Evolutionary conservation across 2,329 filamentous ascomycete species (phyloP).

Genomic region (Colletotrichum brevisporum): DNA sequence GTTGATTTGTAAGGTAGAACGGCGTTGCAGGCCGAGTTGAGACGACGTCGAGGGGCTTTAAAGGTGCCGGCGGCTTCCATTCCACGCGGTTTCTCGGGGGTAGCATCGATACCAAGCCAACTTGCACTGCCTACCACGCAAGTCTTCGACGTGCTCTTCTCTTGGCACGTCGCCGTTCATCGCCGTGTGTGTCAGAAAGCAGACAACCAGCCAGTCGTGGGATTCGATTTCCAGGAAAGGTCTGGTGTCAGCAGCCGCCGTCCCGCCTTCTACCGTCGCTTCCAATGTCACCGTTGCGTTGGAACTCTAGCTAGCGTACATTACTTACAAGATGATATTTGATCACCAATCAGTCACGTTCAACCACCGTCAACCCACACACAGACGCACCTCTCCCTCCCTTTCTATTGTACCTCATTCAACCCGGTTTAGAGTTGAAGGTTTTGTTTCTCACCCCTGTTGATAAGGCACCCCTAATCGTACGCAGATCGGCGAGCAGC

Average conservation of each 20-base stretch:
- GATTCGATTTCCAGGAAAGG: too few relatives aligned
- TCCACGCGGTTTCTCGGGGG: not conserved
- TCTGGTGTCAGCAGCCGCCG: too few relatives aligned
- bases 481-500: slow-evolving; percentile 29
- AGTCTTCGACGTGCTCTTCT: too few relatives aligned
- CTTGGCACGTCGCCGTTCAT: too few relatives aligned
- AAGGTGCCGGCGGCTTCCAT: slow-evolving; percentile 1
- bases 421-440: slow-evolving; percentile 28
- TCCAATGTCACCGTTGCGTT: too few relatives aligned
- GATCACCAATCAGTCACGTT: slow-evolving; percentile 2
- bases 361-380: not conserved
- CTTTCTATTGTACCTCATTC: not conserved
- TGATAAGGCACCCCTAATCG: slow-evolving; percentile 9
- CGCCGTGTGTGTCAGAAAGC: too few relatives aligned
- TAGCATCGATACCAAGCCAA: too few relatives aligned
- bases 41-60: slow-evolving; percentile 25
- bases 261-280: too few relatives aligned
- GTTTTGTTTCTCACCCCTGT: slow-evolving; percentile 22
- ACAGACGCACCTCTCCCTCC: not conserved
- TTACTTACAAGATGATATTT: too few relatives aligned
- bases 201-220: too few relatives aligned
- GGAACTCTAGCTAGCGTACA: too few relatives aligned
- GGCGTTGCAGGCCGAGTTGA: slow-evolving; percentile 33
- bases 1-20: slow-evolving; percentile 13
- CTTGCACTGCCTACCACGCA: too few relatives aligned